Percentiles rank a stretch among this genome's conserved stretches.
These are phyloP conservation scores for Coemansia brasiliensis DNA, from an alignment of 192 early-diverging fungal genomes.

Conservation along the genomic window DNA sequence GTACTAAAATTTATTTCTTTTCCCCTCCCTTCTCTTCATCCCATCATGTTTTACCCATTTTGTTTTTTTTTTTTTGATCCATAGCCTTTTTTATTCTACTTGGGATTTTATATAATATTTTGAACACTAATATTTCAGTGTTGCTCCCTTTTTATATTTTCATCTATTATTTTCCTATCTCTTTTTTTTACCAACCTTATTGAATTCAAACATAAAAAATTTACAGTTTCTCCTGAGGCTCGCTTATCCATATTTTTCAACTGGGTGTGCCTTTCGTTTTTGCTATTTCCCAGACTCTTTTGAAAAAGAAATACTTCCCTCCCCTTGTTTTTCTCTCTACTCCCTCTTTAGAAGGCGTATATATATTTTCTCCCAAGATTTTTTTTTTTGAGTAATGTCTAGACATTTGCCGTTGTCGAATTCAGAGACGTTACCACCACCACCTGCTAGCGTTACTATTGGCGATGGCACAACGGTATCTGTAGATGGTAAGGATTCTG, in stretches of 20 bases:
- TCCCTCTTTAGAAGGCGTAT: slow-evolving; percentile 1
- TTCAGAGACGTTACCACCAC: slow-evolving; percentile 42
- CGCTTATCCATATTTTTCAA: slow-evolving; percentile 5
- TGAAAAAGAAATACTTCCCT: slow-evolving; percentile 2
- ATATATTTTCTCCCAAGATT: slow-evolving; percentile 4
- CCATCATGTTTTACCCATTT: not conserved
- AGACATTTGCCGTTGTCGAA: slow-evolving; percentile 26
- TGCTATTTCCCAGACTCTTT: not conserved
- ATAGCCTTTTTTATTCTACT: not conserved
- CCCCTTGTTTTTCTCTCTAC: not conserved
- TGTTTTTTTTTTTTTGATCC: not conserved
- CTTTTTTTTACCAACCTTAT: no score
- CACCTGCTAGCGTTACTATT: slow-evolving; percentile 33
- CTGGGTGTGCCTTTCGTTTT: not conserved
- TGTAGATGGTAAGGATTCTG: slow-evolving; percentile 39
- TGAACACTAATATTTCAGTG: slow-evolving; percentile 3
- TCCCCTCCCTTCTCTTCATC: not conserved
- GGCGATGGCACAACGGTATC: slow-evolving; percentile 27
- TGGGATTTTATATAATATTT: slow-evolving; percentile 4
- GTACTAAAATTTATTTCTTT: slow-evolving; percentile 2
- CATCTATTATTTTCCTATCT: no score
- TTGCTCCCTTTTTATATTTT: no score
- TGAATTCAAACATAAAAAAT: no score
- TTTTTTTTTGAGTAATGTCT: slow-evolving; percentile 26
- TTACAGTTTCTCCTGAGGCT: no score